Conservation (phyloP, 139 green algal species). For the Mesotaenium endlicherianum region DNA sequence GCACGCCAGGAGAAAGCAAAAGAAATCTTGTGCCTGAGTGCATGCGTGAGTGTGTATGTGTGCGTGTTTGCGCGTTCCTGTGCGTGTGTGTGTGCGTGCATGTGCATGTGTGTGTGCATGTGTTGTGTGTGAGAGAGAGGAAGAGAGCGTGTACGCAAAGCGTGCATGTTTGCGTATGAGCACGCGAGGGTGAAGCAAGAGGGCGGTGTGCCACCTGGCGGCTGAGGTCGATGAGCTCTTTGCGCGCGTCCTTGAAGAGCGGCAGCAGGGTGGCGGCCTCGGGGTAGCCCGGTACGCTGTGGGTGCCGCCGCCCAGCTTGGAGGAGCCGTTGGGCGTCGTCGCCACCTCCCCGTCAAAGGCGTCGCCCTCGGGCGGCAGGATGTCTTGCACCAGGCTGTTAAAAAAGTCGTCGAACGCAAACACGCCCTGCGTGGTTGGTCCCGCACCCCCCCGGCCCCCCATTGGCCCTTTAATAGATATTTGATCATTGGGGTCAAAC, state of each 20-base stretch:
- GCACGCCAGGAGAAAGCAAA: no score
- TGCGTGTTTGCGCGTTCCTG: no score
- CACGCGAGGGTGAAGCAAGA: no score
- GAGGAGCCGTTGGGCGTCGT: neutral
- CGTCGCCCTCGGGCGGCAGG: neutral
- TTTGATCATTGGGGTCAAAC: no score
- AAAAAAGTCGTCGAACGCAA: constrained; percentile 37
- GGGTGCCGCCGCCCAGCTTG: neutral
- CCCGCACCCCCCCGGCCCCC: no score
- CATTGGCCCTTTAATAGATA: no score
- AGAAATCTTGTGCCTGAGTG: no score
- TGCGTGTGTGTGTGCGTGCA: neutral
- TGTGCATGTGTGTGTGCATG: no score
- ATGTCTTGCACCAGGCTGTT: constrained; percentile 19
- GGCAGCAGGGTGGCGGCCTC: constrained; percentile 41
- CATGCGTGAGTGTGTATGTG: no score
- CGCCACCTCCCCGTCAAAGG: neutral
- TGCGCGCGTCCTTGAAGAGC: constrained; percentile 34
- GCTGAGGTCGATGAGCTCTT: constrained; percentile 27
- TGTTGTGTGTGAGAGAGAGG: neutral
- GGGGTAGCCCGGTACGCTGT: constrained; percentile 25
- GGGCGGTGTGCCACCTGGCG: constrained; percentile 4
- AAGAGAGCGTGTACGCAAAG: neutral
- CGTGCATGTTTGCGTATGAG: neutral
- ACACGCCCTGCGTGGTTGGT: constrained; percentile 1